Conservation (phyloP, 129 eudicot genomes). For the Artemisia tridentata region DNA sequence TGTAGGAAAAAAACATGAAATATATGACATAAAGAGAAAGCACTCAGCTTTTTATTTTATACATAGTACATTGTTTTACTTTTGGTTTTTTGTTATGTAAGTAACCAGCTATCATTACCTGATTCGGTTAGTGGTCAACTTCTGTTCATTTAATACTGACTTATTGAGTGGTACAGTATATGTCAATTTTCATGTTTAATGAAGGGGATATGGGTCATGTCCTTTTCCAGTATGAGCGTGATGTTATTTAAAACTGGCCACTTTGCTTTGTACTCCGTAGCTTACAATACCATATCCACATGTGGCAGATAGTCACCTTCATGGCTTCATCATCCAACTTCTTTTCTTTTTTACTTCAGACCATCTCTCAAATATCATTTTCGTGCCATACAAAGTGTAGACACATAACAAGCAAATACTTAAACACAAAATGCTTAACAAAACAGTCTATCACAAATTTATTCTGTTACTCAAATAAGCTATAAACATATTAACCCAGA, state of each 20-base stretch:
- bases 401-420: too few species aligned
- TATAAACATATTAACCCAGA: too few species aligned
- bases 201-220: background rate
- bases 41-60: too few species aligned
- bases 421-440: too few species aligned
- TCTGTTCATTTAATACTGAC: conserved; percentile 6
- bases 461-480: too few species aligned
- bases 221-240: conserved; percentile 14
- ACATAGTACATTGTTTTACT: background rate
- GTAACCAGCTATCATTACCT: conserved; percentile 6
- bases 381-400: too few species aligned
- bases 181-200: conserved; percentile 24
- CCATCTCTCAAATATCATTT: too few species aligned
- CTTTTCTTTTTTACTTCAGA: too few species aligned
- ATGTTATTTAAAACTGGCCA: conserved; percentile 12
- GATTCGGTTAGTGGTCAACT: conserved; percentile 26
- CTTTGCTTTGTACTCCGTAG: conserved; percentile 11
- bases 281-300: conserved; percentile 1
- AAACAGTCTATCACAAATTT: too few species aligned
- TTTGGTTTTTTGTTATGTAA: background rate
- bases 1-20: too few species aligned
- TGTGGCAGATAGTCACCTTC: background rate
- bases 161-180: conserved; percentile 2
- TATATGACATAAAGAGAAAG: too few species aligned
- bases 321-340: background rate